These are phyloP conservation scores for Acorus calamus DNA, from an alignment of 106 monocot genomes.

Conservation along the genomic window DNA sequence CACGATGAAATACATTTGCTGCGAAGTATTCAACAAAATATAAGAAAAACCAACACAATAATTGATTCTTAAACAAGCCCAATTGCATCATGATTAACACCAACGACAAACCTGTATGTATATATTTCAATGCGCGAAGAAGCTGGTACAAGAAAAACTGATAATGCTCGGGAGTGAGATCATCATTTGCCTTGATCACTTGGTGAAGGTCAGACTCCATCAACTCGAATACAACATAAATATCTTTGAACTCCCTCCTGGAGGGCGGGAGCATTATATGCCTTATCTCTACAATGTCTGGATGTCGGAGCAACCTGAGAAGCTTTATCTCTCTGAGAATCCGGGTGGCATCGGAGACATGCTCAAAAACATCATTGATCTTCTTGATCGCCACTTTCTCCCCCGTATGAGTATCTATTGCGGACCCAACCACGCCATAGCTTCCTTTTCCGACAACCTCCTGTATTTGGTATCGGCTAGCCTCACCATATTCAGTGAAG, in stretches of 20 bases:
- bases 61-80: background rate
- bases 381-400: constrained; percentile 56
- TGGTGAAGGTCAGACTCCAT: constrained; percentile 70
- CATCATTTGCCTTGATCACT: constrained; percentile 56
- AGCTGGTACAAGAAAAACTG: constrained; percentile 63
- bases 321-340: constrained; percentile 63
- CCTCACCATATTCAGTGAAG: constrained; percentile 61
- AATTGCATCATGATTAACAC: background rate
- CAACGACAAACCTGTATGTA: constrained; percentile 30
- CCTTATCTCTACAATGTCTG: constrained; percentile 56
- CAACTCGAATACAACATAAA: constrained; percentile 55
- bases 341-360: constrained; percentile 53
- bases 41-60: background rate
- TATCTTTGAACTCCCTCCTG: constrained; percentile 49
- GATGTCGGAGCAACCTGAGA: constrained; percentile 41
- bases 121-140: constrained; percentile 48
- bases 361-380: constrained; percentile 60
- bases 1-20: constrained; percentile 56
- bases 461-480: constrained; percentile 40
- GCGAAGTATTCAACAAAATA: constrained; percentile 2
- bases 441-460: constrained; percentile 61
- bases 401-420: constrained; percentile 32
- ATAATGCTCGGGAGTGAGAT: constrained; percentile 51
- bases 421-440: constrained; percentile 53
- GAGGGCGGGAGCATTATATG: constrained; percentile 62